Conservation (phyloP, 2,329 filamentous ascomycete genomes). For the Tetracladium maxilliforme region DNA sequence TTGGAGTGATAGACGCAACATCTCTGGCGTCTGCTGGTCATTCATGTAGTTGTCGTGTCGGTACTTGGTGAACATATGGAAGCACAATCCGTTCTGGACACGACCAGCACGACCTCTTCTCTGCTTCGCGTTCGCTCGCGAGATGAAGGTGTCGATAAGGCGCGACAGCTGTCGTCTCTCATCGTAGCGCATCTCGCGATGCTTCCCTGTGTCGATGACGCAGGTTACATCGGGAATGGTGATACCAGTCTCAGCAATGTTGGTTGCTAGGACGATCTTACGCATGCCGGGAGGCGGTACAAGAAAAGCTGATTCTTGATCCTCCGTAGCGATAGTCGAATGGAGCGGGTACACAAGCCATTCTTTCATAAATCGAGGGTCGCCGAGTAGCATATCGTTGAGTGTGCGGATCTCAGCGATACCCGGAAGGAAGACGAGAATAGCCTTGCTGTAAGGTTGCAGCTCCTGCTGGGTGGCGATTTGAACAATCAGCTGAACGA, state of each 20-base stretch:
- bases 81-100: constrained; percentile 89
- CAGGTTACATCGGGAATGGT: constrained; percentile 97
- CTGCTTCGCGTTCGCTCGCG: constrained; percentile 89
- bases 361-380: constrained; percentile 56
- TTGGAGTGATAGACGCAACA: constrained; percentile 85
- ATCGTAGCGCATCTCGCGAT: constrained; percentile 95
- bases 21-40: constrained; percentile 91
- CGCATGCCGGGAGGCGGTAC: constrained; percentile 67
- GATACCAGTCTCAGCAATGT: constrained; percentile 97
- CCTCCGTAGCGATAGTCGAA: constrained; percentile 88
- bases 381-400: constrained; percentile 70
- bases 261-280: constrained; percentile 93
- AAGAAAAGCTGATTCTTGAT: constrained; percentile 86
- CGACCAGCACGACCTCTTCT: constrained; percentile 84
- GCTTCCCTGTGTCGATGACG: constrained; percentile 91
- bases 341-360: constrained; percentile 88
- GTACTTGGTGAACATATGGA: constrained; percentile 86
- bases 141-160: constrained; percentile 89
- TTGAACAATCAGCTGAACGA: constrained; percentile 63
- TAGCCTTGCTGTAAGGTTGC: constrained; percentile 66
- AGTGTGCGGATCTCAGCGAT: constrained; percentile 83
- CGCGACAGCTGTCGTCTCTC: constrained; percentile 83
- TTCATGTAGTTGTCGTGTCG: constrained; percentile 75
- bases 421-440: constrained; percentile 88
- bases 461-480: constrained; percentile 58